Evolutionary conservation across 306 rosid species (phyloP).

Genomic region (barrel medic (Medicago truncatula)): DNA sequence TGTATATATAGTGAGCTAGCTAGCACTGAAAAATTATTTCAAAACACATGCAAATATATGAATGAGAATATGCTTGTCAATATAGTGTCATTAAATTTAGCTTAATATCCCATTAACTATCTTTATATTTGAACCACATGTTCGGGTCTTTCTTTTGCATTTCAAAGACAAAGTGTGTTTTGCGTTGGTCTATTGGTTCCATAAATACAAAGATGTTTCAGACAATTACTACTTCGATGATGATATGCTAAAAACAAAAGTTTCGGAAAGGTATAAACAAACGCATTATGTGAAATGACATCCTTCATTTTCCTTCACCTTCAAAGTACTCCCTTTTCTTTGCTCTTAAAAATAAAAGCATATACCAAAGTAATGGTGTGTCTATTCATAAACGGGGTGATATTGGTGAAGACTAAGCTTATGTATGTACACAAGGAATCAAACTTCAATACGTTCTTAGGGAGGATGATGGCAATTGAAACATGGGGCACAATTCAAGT

Average conservation of each 20-base stretch:
- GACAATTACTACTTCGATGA: conserved; percentile 33
- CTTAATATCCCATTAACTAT: neutral
- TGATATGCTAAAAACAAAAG: conserved; percentile 52
- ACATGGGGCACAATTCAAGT: conserved; percentile 37
- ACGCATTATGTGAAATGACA: conserved; percentile 45
- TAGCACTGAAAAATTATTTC: too few species aligned
- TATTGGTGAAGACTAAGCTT: conserved; percentile 44
- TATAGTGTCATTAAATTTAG: neutral
- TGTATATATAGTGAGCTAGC: too few species aligned
- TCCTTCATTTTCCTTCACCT: conserved; percentile 3
- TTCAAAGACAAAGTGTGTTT: conserved; percentile 35
- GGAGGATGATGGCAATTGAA: conserved; percentile 49
- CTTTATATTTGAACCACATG: neutral
- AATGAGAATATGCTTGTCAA: too few species aligned
- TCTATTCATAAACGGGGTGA: conserved; percentile 39
- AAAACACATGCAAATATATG: too few species aligned
- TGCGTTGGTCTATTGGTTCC: conserved; percentile 34
- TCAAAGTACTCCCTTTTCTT: too few species aligned
- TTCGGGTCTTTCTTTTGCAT: neutral
- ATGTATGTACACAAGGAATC: conserved; percentile 45
- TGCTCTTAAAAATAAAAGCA: neutral
- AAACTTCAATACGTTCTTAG: conserved; percentile 36
- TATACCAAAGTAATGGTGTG: conserved; percentile 38
- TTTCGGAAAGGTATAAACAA: conserved; percentile 44
- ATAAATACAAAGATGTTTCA: conserved; percentile 27